Conservation (phyloP, 2,329 filamentous ascomycete species). For the Penicillium sp. region DNA sequence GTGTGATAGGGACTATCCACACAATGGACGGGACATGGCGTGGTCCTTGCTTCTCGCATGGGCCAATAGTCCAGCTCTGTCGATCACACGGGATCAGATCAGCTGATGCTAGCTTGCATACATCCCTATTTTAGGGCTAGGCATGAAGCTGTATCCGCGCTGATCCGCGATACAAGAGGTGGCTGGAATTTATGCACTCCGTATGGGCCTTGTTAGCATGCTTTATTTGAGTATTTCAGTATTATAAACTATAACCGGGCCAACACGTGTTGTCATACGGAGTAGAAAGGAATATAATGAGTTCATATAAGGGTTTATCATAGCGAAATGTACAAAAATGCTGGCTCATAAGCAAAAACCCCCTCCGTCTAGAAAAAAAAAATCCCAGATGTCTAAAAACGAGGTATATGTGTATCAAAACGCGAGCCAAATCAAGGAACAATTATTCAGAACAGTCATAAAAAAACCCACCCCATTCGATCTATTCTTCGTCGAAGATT, state of each 20-base stretch:
- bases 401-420: neutral
- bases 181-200: neutral
- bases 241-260: neutral
- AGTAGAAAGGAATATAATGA: neutral
- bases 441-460: neutral
- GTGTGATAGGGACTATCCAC: neutral
- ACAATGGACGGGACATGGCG: neutral
- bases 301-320: neutral
- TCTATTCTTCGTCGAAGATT: conserved; percentile 66
- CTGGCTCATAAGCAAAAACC: conserved; percentile 2
- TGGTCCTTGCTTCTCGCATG: neutral
- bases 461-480: neutral
- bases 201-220: neutral
- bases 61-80: neutral
- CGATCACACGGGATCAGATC: conserved; percentile 3
- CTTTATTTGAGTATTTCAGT: neutral
- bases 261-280: neutral
- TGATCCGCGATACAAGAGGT: neutral
- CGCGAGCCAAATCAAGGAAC: neutral
- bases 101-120: neutral
- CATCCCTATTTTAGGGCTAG: neutral
- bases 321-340: conserved; percentile 4
- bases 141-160: neutral
- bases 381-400: neutral
- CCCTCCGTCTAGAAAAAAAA: neutral